A percentile compares a stretch with the other conserved stretches of the same genome.
These are phyloP conservation scores for Anisodus acutangulus DNA, from an alignment of 257 asterid genomes.

Conservation along the genomic window DNA sequence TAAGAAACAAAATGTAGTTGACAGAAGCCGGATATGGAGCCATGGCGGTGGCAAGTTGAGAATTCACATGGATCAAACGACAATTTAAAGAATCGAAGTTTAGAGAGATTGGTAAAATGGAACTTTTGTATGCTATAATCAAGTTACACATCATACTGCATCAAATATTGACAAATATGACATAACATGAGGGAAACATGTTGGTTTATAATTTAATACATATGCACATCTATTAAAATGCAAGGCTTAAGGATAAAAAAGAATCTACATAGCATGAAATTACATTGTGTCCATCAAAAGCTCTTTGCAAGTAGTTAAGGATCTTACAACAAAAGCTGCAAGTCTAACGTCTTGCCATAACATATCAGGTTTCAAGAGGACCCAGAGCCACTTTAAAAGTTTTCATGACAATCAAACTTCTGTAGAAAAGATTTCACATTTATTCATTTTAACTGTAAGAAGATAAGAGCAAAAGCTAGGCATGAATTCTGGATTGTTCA, in stretches of 20 bases:
- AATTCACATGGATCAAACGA: background rate
- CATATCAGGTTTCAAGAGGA: conserved; percentile 4
- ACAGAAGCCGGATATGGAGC: background rate
- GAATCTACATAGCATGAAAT: conserved; percentile 4
- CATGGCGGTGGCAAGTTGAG: conserved; percentile 1
- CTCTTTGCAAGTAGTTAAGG: background rate
- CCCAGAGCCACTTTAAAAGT: background rate
- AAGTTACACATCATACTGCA: conserved; percentile 22
- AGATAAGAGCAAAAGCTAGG: background rate
- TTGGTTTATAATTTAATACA: background rate
- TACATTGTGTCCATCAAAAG: background rate
- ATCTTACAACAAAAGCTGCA: background rate
- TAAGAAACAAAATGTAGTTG: background rate
- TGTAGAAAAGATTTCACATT: background rate
- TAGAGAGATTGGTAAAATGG: conserved; percentile 11
- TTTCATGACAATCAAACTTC: conserved; percentile 14
- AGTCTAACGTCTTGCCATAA: background rate
- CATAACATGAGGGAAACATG: background rate
- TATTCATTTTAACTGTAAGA: background rate
- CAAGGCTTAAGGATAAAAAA: background rate
- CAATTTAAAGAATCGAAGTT: background rate
- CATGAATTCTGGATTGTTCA: background rate
- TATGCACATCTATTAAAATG: background rate
- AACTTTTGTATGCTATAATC: background rate
- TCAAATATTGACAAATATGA: background rate